These are phyloP conservation scores for Aspergillus felis DNA, from an alignment of 2,329 filamentous ascomycete species.

Conservation along the genomic window DNA sequence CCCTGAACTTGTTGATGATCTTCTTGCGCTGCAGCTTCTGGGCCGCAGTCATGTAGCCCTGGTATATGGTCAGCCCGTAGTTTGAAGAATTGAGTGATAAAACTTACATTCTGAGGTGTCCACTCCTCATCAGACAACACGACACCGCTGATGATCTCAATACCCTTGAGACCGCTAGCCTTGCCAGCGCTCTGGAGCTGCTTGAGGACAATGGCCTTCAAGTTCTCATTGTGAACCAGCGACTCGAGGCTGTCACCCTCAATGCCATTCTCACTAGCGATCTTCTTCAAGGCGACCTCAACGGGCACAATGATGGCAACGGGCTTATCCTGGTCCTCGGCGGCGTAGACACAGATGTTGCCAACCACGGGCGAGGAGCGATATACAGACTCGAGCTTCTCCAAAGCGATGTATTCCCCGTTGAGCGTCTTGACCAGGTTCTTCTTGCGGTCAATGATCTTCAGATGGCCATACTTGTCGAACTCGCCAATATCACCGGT, in stretches of 20 bases:
- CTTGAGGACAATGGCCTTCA: constrained; percentile 39
- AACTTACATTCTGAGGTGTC: constrained; percentile 41
- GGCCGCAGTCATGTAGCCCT: constrained; percentile 65
- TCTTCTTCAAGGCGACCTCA: constrained; percentile 53
- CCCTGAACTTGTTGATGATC: constrained; percentile 59
- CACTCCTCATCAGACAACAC: constrained; percentile 45
- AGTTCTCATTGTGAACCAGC: constrained; percentile 53
- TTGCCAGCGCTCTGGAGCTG: constrained; percentile 38
- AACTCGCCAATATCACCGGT: constrained; percentile 95
- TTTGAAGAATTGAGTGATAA: neutral
- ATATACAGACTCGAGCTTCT: constrained; percentile 92
- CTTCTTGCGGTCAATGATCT: constrained; percentile 94
- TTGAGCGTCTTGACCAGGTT: constrained; percentile 94
- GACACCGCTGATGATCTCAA: constrained; percentile 43
- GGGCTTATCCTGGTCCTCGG: constrained; percentile 68
- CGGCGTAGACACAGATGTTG: constrained; percentile 85
- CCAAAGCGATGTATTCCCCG: constrained; percentile 94
- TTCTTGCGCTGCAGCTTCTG: constrained; percentile 70
- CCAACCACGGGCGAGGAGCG: constrained; percentile 72
- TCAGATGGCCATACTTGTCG: constrained; percentile 71
- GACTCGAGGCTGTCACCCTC: constrained; percentile 62
- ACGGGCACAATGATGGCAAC: constrained; percentile 72
- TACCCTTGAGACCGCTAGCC: constrained; percentile 34
- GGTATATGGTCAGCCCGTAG: constrained; percentile 22
- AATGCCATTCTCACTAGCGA: constrained; percentile 57